Percentiles rank a stretch among this genome's conserved stretches.
Conservation (phyloP, 352 stramenopile species). For the Phytopythium boreale region DNA sequence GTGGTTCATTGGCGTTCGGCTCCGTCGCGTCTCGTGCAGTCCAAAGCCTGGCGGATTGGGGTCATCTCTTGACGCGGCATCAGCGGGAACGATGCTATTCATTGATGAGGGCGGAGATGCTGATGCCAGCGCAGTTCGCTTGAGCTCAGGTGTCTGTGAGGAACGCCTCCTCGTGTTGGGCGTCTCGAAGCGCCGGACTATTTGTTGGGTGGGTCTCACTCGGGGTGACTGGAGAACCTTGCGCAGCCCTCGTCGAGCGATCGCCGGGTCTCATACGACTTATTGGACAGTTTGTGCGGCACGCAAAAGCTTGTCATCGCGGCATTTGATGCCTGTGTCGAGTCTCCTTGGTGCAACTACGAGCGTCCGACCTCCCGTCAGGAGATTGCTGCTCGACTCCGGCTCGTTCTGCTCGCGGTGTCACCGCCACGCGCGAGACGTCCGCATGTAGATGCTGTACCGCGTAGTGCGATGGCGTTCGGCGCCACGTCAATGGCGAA, state of each 20-base stretch:
- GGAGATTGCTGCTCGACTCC: background rate
- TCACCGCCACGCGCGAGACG: background rate
- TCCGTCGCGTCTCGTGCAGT: too few relatives aligned
- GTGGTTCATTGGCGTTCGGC: background rate
- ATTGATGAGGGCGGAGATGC: too few relatives aligned
- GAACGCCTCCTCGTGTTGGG: too few relatives aligned
- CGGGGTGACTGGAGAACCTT: too few relatives aligned
- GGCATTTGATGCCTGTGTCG: background rate
- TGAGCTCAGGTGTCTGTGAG: too few relatives aligned
- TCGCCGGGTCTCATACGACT: background rate
- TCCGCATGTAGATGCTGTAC: background rate
- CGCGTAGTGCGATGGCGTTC: background rate
- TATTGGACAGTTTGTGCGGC: background rate
- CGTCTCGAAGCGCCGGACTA: too few relatives aligned
- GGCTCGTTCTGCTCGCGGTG: background rate
- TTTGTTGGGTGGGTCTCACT: too few relatives aligned
- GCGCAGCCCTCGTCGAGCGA: background rate
- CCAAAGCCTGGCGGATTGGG: background rate
- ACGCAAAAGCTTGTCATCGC: background rate
- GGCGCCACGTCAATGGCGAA: background rate
- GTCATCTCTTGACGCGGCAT: background rate
- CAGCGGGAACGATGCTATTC: background rate
- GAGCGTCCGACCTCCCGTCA: background rate
- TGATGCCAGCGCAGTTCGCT: too few relatives aligned
- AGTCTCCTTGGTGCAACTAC: background rate